These are phyloP conservation scores for Phaffia australis DNA, from an alignment of 768 basidiomycete species.

Conservation along the genomic window DNA sequence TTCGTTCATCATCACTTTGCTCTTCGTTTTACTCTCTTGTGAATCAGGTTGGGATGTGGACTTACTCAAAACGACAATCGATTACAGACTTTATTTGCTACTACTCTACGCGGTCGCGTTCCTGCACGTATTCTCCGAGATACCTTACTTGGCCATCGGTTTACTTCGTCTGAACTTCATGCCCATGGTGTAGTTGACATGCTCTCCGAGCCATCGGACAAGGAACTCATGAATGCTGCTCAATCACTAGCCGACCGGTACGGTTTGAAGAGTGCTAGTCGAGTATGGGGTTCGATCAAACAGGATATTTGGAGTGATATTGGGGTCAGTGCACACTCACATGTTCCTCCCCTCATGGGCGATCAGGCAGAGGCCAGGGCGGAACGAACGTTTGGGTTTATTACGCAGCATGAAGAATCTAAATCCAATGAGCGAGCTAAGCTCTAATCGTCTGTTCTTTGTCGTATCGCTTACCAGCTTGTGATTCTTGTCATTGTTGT, in stretches of 20 bases:
- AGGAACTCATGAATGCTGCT: background rate
- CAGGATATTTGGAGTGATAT: too few relatives aligned
- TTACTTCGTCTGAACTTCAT: background rate
- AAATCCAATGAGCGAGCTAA: too few relatives aligned
- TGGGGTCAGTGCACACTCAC: too few relatives aligned
- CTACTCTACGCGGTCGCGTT: conserved; percentile 48
- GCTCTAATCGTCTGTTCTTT: too few relatives aligned
- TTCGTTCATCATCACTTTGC: conserved; percentile 54
- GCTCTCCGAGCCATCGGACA: conserved; percentile 11
- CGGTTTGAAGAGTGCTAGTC: background rate
- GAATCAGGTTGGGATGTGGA: background rate
- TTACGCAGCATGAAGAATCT: too few relatives aligned
- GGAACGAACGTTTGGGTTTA: too few relatives aligned
- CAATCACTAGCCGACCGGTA: background rate
- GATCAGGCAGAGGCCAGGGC: too few relatives aligned
- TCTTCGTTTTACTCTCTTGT: conserved; percentile 24
- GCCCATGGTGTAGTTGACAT: conserved; percentile 3
- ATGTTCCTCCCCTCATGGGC: too few relatives aligned
- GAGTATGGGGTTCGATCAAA: conserved; percentile 6
- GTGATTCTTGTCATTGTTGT: conserved; percentile 1
- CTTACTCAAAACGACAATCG: background rate
- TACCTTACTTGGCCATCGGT: conserved; percentile 4
- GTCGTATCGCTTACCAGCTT: background rate
- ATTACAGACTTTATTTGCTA: conserved; percentile 50
- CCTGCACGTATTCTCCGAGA: background rate